phyloP scores from a whole-genome alignment of 805 yeast genomes.

The Metschnikowia dekortorum region DNA sequence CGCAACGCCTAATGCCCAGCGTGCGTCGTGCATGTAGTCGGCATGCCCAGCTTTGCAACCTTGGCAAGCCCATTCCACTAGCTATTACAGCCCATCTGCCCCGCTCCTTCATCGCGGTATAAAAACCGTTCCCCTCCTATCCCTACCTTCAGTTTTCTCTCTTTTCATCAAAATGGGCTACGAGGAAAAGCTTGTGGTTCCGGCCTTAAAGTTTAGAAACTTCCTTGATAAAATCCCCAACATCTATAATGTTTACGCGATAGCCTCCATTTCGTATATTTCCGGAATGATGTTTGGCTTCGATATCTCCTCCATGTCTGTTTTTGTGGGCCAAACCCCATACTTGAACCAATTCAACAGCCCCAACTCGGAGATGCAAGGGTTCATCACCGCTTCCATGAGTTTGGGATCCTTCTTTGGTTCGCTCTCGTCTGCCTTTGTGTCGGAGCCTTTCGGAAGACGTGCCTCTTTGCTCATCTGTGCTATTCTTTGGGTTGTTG shows the following conservation, averaged over 20 bases:
- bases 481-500: constrained; percentile 15
- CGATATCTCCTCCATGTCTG: constrained; percentile 75
- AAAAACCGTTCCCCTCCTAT: background rate
- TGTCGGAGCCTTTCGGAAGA: constrained; percentile 19
- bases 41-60: background rate
- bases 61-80: background rate
- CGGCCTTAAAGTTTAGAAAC: constrained; percentile 32
- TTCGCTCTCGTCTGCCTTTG: constrained; percentile 38
- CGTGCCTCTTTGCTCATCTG: constrained; percentile 18
- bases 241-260: constrained; percentile 49
- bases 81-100: background rate
- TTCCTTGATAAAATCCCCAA: constrained; percentile 35
- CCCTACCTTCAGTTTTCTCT: constrained; percentile 11
- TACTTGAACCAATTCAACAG: constrained; percentile 50
- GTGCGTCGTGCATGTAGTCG: constrained; percentile 2
- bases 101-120: background rate
- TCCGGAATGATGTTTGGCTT: constrained; percentile 24
- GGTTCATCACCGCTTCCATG: constrained; percentile 71
- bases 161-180: constrained; percentile 28
- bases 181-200: constrained; percentile 30
- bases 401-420: constrained; percentile 76
- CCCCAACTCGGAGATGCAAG: constrained; percentile 59
- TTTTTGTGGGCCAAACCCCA: constrained; percentile 46
- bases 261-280: constrained; percentile 15
- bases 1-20: background rate